Conservation (phyloP, 371 early-diverging fungal species). For the Saksenaea oblongispora region DNA sequence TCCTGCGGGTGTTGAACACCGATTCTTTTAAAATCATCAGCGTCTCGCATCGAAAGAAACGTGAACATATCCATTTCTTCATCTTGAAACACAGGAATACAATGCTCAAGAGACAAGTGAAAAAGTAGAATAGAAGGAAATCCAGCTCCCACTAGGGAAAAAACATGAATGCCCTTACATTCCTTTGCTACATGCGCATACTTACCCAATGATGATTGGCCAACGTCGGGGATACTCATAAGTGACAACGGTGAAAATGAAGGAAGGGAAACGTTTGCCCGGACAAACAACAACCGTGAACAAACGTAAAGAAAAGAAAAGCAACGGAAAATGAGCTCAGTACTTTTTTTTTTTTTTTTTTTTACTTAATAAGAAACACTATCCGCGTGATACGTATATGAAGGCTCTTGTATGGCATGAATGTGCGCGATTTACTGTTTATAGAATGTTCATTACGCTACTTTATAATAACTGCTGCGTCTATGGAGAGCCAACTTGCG, state of each 20-base stretch:
- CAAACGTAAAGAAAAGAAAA: neutral
- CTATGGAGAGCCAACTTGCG: no score
- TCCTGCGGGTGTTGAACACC: conserved; percentile 30
- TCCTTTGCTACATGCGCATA: no score
- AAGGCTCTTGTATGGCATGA: conserved; percentile 1
- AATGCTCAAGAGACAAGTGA: conserved; percentile 31
- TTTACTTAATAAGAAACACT: neutral
- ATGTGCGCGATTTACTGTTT: neutral
- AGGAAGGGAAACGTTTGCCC: no score
- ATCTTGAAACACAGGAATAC: conserved; percentile 34
- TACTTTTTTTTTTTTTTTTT: neutral
- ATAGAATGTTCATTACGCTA: no score
- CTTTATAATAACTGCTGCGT: no score
- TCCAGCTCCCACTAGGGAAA: conserved; percentile 2
- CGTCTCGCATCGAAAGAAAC: conserved; percentile 24
- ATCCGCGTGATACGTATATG: conserved; percentile 2
- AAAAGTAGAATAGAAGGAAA: conserved; percentile 26
- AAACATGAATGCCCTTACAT: neutral
- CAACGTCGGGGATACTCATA: no score
- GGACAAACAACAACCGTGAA: neutral
- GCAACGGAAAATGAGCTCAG: neutral
- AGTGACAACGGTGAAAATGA: no score
- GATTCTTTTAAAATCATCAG: conserved; percentile 25
- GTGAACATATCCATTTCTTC: conserved; percentile 24
- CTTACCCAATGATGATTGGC: no score